Evolutionary conservation across 192 early-diverging fungal species (phyloP).

Genomic region (Umbelopsis ramanniana): DNA sequence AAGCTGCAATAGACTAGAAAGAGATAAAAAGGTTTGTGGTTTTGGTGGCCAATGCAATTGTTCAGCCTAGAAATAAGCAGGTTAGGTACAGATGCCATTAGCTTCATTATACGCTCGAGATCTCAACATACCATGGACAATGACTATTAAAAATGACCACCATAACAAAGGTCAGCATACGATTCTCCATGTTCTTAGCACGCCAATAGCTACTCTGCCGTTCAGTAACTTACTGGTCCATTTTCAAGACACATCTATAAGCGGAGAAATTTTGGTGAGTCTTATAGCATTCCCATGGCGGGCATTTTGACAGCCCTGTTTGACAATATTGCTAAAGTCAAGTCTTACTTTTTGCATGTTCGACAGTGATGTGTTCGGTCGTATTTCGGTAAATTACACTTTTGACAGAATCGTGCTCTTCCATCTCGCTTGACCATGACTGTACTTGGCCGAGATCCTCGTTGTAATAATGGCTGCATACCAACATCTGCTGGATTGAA

Average conservation of each 20-base stretch:
- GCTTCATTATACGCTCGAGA: background rate
- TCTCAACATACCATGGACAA: slow-evolving; percentile 39
- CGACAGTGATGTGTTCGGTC: slow-evolving; percentile 45
- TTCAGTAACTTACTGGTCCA: slow-evolving; percentile 43
- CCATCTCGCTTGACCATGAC: slow-evolving; percentile 39
- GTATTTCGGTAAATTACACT: slow-evolving; percentile 38
- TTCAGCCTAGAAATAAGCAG: slow-evolving; percentile 28
- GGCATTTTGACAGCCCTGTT: background rate
- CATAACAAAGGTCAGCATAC: background rate
- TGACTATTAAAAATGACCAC: slow-evolving; percentile 25
- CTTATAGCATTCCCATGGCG: too few species aligned
- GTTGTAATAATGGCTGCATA: slow-evolving; percentile 7
- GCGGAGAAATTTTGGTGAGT: background rate
- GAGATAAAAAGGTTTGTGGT: slow-evolving; percentile 54
- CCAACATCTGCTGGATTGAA: slow-evolving; percentile 10
- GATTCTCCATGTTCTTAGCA: too few species aligned
- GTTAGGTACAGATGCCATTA: too few species aligned
- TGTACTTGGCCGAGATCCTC: background rate
- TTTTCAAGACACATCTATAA: slow-evolving; percentile 38
- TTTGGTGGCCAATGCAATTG: slow-evolving; percentile 42
- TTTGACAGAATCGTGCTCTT: slow-evolving; percentile 39
- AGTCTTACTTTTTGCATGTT: slow-evolving; percentile 35
- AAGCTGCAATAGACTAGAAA: slow-evolving; percentile 51
- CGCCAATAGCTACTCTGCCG: background rate
- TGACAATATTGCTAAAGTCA: background rate